Percentiles rank a stretch among this genome's conserved stretches.
Evolutionary conservation across 2,329 filamentous ascomycete species (phyloP).

Genomic region (Fusarium incarnatum): DNA sequence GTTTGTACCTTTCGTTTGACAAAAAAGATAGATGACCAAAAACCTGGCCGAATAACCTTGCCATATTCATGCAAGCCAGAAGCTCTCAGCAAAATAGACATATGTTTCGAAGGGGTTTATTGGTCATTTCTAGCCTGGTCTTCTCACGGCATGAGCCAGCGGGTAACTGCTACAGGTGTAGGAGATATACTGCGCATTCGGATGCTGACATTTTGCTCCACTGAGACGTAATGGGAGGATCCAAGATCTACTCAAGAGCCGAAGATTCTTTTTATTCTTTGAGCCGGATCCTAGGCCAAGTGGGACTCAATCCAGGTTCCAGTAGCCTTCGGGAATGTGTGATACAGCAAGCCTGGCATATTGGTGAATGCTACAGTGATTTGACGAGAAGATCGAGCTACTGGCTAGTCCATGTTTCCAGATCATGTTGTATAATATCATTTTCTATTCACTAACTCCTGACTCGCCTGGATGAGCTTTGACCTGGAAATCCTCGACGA

Average conservation of each 20-base stretch:
- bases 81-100: background rate
- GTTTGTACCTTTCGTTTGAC: background rate
- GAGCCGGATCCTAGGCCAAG: background rate
- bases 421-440: background rate
- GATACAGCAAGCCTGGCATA: background rate
- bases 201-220: background rate
- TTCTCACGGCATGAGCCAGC: background rate
- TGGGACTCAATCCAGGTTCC: background rate
- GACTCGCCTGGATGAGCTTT: background rate
- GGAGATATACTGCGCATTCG: background rate
- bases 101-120: background rate
- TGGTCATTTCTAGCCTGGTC: no score
- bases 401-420: background rate
- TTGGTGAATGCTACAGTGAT: background rate
- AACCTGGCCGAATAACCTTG: background rate
- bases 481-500: no score
- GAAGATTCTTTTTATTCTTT: background rate
- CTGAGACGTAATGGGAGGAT: background rate
- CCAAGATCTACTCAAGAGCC: background rate
- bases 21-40: background rate
- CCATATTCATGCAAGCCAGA: background rate
- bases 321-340: background rate
- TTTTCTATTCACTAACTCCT: rapidly evolving
- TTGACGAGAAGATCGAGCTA: background rate
- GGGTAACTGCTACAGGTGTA: background rate